phyloP scores from a whole-genome alignment of 495 filamentous ascomycete genomes.

The Penicillium mononematosum region DNA sequence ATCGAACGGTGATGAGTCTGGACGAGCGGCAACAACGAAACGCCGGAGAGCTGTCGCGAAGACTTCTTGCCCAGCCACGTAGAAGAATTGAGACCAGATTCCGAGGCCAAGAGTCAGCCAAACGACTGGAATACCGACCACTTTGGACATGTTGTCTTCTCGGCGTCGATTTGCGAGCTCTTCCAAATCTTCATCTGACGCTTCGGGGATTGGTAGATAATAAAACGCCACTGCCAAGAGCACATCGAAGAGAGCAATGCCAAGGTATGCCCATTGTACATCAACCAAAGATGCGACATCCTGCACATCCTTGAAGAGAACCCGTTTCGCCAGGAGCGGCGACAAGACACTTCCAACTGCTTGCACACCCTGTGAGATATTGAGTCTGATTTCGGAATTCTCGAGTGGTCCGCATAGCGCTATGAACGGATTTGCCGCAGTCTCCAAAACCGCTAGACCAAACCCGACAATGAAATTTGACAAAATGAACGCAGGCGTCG shows the following conservation, averaged over 20 bases:
- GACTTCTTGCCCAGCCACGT: constrained; percentile 65
- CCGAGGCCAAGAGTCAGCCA: constrained; percentile 58
- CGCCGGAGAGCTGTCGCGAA: constrained; percentile 45
- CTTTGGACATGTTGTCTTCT: constrained; percentile 49
- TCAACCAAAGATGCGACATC: constrained; percentile 58
- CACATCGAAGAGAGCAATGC: constrained; percentile 63
- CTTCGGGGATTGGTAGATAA: constrained; percentile 66
- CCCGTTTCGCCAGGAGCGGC: constrained; percentile 59
- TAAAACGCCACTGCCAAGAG: constrained; percentile 63
- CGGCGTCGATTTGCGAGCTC: constrained; percentile 52
- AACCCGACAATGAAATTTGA: constrained; percentile 68
- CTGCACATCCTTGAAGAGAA: constrained; percentile 55
- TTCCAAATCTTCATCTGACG: constrained; percentile 62
- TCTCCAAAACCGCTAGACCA: constrained; percentile 63
- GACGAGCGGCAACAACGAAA: constrained; percentile 40
- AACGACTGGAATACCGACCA: constrained; percentile 48
- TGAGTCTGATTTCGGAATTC: constrained; percentile 64
- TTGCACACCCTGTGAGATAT: constrained; percentile 67
- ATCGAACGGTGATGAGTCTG: constrained; percentile 37
- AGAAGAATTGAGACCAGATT: constrained; percentile 61
- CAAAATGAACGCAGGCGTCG: constrained; percentile 62
- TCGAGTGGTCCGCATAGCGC: constrained; percentile 64
- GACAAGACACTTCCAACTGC: constrained; percentile 63
- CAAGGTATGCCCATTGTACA: constrained; percentile 72
- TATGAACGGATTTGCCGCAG: constrained; percentile 67